Percentiles rank a stretch among this genome's conserved stretches.
Evolutionary conservation across 2,329 filamentous ascomycete genomes (phyloP).

Genomic region (Penicillium rolfsii): DNA sequence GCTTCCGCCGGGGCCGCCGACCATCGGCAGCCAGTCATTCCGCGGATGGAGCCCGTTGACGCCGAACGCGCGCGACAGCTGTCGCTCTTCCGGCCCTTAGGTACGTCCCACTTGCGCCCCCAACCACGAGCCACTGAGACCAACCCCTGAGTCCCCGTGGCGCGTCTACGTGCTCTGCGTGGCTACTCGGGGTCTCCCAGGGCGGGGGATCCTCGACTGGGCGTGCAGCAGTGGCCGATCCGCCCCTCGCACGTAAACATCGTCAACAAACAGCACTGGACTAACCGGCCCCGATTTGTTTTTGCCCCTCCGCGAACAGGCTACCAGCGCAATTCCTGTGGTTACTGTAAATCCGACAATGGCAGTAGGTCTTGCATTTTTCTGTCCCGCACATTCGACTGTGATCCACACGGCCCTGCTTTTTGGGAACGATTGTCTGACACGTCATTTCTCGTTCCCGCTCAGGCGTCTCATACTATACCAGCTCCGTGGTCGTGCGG

Average conservation of each 20-base stretch:
- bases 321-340: slow-evolving; percentile 53
- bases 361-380: slow-evolving; percentile 46
- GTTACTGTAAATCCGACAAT: slow-evolving; percentile 52
- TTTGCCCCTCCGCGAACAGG: slow-evolving; percentile 33
- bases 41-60: slow-evolving; percentile 38
- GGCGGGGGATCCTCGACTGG: not conserved
- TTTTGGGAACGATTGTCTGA: slow-evolving; percentile 21
- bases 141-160: slow-evolving; percentile 37
- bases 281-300: not conserved
- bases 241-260: not conserved
- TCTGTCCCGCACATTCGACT: not conserved
- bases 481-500: slow-evolving; percentile 48
- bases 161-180: slow-evolving; percentile 35
- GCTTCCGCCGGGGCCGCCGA: slow-evolving; percentile 22
- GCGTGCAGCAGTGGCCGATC: not conserved
- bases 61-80: slow-evolving; percentile 47
- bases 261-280: not conserved
- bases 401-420: not conserved
- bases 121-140: slow-evolving; percentile 39
- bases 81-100: slow-evolving; percentile 50
- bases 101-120: slow-evolving; percentile 38
- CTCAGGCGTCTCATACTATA: slow-evolving; percentile 52
- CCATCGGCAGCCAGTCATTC: slow-evolving; percentile 11
- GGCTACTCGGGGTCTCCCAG: slow-evolving; percentile 2
- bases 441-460: slow-evolving; percentile 18